phyloP scores from a whole-genome alignment of 2,329 filamentous ascomycete species.

The Lecanicillium sp. region DNA sequence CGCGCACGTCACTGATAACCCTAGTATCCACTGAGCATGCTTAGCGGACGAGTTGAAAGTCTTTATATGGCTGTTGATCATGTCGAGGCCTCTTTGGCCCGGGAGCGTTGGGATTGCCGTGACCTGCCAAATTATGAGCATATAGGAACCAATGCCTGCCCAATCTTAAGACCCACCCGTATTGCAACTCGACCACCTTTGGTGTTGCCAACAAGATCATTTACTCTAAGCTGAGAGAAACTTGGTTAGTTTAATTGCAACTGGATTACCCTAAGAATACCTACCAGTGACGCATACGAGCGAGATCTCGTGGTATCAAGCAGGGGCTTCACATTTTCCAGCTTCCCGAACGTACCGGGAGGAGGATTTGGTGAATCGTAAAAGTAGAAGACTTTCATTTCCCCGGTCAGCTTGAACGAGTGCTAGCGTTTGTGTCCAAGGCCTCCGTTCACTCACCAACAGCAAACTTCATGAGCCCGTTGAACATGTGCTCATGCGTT shows the following conservation, averaged over 20 bases:
- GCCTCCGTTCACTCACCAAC: background rate
- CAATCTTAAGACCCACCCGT: background rate
- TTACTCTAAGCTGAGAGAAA: background rate
- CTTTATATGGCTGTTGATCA: background rate
- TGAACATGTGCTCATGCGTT: background rate
- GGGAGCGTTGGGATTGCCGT: background rate
- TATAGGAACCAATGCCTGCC: background rate
- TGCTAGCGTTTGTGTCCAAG: background rate
- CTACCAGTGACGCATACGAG: background rate
- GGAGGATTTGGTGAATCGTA: background rate
- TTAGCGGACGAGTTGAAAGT: background rate
- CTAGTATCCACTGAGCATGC: background rate
- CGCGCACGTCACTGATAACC: background rate
- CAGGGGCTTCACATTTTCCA: background rate
- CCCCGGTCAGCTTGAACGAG: background rate
- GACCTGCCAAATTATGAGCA: background rate
- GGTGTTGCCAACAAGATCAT: background rate
- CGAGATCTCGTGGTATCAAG: background rate
- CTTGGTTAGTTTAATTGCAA: background rate
- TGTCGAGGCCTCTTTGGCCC: background rate
- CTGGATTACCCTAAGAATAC: background rate
- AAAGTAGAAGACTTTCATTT: background rate
- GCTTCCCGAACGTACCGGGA: background rate
- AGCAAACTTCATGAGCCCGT: background rate
- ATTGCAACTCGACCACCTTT: background rate